These are phyloP conservation scores for Tolypocladium amazonense DNA, from an alignment of 2,329 filamentous ascomycete genomes.

Conservation along the genomic window DNA sequence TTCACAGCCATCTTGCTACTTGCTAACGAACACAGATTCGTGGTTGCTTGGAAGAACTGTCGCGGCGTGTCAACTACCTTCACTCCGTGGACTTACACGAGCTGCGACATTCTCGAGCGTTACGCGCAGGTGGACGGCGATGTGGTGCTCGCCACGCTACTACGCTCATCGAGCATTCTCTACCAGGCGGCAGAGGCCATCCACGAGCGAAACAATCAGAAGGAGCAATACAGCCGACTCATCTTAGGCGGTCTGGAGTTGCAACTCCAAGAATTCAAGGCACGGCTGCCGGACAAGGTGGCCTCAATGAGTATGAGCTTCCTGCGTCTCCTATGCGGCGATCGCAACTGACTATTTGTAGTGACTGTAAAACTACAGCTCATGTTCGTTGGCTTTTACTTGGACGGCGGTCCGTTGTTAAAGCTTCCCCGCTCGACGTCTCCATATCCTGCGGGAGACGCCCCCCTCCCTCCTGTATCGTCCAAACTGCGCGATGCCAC, in stretches of 20 bases:
- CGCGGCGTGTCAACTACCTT: constrained; percentile 20
- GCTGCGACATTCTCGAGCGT: constrained; percentile 32
- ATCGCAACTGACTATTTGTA: constrained; percentile 7
- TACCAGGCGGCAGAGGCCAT: constrained; percentile 25
- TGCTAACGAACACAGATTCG: constrained; percentile 20
- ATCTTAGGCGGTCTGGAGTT: constrained; percentile 36
- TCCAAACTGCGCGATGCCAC: constrained; percentile 13
- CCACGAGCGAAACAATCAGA: constrained; percentile 14
- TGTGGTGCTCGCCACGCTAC: constrained; percentile 30
- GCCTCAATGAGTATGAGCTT: constrained; percentile 10
- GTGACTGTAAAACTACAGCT: constrained; percentile 18
- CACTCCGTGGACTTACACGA: constrained; percentile 31
- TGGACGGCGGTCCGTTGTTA: constrained; percentile 28
- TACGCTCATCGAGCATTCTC: constrained; percentile 27
- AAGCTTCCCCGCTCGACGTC: constrained; percentile 4
- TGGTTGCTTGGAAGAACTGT: constrained; percentile 26
- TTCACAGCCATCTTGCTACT: not conserved
- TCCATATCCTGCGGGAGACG: not conserved
- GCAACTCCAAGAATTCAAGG: constrained; percentile 31
- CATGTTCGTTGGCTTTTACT: constrained; percentile 26
- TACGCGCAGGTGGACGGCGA: constrained; percentile 27
- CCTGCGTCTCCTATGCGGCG: constrained; percentile 1
- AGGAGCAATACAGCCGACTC: constrained; percentile 29
- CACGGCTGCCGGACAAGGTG: constrained; percentile 22
- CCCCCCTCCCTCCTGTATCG: constrained; percentile 7